These are phyloP conservation scores for Trypanosoma theileri DNA, from an alignment of 208 protist genomes.

Conservation along the genomic window DNA sequence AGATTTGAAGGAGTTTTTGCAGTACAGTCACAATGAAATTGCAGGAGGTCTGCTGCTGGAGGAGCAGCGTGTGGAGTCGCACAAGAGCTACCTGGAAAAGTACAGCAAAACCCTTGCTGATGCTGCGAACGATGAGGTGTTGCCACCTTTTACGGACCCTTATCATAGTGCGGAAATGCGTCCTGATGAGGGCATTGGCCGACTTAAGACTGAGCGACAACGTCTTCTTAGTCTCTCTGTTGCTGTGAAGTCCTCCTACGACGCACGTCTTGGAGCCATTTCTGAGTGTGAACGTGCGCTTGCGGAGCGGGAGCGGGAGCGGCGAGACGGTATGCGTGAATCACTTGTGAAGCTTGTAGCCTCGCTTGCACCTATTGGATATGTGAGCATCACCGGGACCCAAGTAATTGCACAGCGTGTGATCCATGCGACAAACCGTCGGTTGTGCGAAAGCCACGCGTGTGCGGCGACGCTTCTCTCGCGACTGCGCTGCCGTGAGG, in stretches of 20 bases:
- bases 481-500: constrained; percentile 64
- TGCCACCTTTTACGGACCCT: constrained; percentile 25
- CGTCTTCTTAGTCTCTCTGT: constrained; percentile 48
- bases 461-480: constrained; percentile 50
- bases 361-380: constrained; percentile 64
- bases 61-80: constrained; percentile 36
- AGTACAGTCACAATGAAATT: constrained; percentile 44
- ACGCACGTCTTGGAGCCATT: constrained; percentile 42
- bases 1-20: constrained; percentile 45
- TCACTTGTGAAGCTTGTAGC: constrained; percentile 61
- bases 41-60: constrained; percentile 39
- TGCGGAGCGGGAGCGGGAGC: constrained; percentile 44
- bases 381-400: constrained; percentile 64
- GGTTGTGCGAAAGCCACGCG: constrained; percentile 57
- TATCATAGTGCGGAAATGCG: constrained; percentile 25
- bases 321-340: constrained; percentile 42
- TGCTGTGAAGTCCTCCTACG: constrained; percentile 31
- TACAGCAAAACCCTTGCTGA: neutral
- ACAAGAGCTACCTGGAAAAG: constrained; percentile 33
- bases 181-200: constrained; percentile 30
- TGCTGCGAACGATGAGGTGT: neutral
- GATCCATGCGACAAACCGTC: constrained; percentile 71
- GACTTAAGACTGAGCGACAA: constrained; percentile 58
- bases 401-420: constrained; percentile 82
- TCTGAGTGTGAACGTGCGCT: constrained; percentile 35